Conservation (phyloP, 768 basidiomycete species). For the Butyriboletus loyo region DNA sequence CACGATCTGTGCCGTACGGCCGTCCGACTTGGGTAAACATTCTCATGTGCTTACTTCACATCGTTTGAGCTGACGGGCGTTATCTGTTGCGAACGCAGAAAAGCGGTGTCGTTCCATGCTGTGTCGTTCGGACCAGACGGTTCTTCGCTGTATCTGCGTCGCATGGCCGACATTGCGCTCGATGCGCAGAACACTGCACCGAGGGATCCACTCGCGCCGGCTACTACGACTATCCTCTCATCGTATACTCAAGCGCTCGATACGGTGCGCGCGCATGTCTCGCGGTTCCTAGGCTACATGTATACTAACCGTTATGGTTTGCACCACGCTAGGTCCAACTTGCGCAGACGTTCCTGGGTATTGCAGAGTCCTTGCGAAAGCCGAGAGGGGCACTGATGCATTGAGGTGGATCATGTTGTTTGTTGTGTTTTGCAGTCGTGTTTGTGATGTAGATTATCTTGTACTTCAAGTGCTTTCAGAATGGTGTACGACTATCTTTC, state of each 20-base stretch:
- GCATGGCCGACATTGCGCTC: constrained; percentile 52
- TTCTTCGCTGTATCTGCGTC: constrained; percentile 30
- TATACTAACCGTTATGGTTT: neutral
- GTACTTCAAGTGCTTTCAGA: neutral
- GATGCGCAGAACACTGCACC: constrained; percentile 46
- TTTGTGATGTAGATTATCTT: neutral
- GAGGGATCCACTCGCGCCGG: constrained; percentile 36
- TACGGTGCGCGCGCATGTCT: constrained; percentile 34
- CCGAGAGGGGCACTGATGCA: constrained; percentile 49
- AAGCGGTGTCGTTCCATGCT: constrained; percentile 55
- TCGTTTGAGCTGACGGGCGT: neutral
- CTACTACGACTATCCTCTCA: constrained; percentile 35
- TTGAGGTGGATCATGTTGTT: constrained; percentile 1
- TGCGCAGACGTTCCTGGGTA: constrained; percentile 54
- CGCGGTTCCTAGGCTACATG: no score
- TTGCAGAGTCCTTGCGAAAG: constrained; percentile 57
- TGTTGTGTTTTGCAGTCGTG: neutral
- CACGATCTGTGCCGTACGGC: constrained; percentile 43
- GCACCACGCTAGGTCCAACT: constrained; percentile 45
- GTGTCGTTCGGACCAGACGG: constrained; percentile 49
- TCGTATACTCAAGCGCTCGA: constrained; percentile 51
- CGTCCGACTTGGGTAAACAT: constrained; percentile 42
- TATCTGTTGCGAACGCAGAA: constrained; percentile 30
- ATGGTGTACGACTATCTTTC: neutral
- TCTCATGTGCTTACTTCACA: rapidly evolving